Conservation (phyloP, 2,329 filamentous ascomycete genomes). For the Apiospora rasikravindrae region DNA sequence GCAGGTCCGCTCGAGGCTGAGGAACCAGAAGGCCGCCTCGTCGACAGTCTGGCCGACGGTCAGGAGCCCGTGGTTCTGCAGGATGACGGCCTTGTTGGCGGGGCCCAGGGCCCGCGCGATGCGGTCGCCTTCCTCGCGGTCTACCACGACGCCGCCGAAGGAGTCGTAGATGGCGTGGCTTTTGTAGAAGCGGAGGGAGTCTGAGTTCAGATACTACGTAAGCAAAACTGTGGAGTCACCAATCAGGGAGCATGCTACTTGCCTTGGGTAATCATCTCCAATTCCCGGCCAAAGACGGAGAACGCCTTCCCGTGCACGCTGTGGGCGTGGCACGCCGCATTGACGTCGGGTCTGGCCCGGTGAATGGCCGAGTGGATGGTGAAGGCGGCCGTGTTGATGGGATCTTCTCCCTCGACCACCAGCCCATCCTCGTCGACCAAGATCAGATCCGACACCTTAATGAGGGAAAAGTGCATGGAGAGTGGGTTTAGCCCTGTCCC, state of each 20-base stretch:
- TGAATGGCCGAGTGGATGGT: slow-evolving; percentile 63
- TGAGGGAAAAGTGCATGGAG: slow-evolving; percentile 64
- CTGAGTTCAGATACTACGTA: neutral
- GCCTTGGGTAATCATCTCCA: slow-evolving; percentile 66
- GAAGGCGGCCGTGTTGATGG: slow-evolving; percentile 65
- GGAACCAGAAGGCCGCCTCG: slow-evolving; percentile 66
- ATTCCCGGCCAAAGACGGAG: slow-evolving; percentile 55
- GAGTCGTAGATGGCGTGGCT: slow-evolving; percentile 61
- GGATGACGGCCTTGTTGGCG: slow-evolving; percentile 55
- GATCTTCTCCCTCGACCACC: slow-evolving; percentile 63
- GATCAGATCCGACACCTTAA: slow-evolving; percentile 67
- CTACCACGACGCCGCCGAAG: slow-evolving; percentile 64
- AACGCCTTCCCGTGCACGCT: slow-evolving; percentile 61
- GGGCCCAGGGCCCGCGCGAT: slow-evolving; percentile 60
- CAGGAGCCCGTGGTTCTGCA: slow-evolving; percentile 66
- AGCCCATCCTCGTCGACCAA: slow-evolving; percentile 63
- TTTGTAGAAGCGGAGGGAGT: slow-evolving; percentile 59
- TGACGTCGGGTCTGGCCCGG: slow-evolving; percentile 59
- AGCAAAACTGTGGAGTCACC: neutral
- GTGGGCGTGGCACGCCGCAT: slow-evolving; percentile 63
- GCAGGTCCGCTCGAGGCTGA: slow-evolving; percentile 41
- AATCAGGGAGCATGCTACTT: slow-evolving; percentile 46
- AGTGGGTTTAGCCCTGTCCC: slow-evolving; percentile 57
- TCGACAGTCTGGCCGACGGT: slow-evolving; percentile 66
- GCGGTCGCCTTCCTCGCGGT: slow-evolving; percentile 57